Base-by-base conservation (phyloP, 257 asterid species). In the Nyctanthes arbortristis region DNA sequence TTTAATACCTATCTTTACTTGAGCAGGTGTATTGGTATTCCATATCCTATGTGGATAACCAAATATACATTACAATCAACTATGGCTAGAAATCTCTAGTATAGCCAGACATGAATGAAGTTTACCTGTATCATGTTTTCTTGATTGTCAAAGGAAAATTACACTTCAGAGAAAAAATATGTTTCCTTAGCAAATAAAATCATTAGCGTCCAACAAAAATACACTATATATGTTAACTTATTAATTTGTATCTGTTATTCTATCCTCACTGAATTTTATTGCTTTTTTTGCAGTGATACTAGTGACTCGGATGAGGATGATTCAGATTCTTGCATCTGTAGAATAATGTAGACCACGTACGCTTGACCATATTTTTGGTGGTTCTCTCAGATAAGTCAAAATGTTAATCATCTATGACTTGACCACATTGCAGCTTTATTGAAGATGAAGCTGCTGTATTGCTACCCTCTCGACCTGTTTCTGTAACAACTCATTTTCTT, bases 241-340 rank as follows among this genome's bases (percentile, higher is more conserved):
- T 22, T 40, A n/a, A 68, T 56, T 56, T 60, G 39, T 40, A 29
- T 28, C 18, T 20, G 34, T 68, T 24, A 32, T 56, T 49, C 12
- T 20, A 24, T 63, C 24, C 70, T 66, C 66, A 49, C 40, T 29
- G 5, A 30, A 29, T n/a, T 24, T 75, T 58, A 67, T 54, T 64
- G 58, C 32, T 56, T 77, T 28, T 75, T 47, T 25, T 83, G 77
- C 87, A 88, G 95, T 75, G 92, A 86, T 57, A n/a, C n/a, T n/a
- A 88, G 97, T 34, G 97, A 88, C 68, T 83, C 91, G 13, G 97
- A 88, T 9, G 91, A 84, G 1, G 97, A 90, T 6, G 93, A 86
- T 3, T 84, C 93, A 32, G 97, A 88, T 74, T 65, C 82, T 71
- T 90, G 97, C 86, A 78, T 84, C 65, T 90, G 97, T 79, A 84